Percentiles rank a stretch among this genome's conserved stretches.
Evolutionary conservation across 352 stramenopile species (phyloP).

Genomic region (Phytophthora nicotianae): DNA sequence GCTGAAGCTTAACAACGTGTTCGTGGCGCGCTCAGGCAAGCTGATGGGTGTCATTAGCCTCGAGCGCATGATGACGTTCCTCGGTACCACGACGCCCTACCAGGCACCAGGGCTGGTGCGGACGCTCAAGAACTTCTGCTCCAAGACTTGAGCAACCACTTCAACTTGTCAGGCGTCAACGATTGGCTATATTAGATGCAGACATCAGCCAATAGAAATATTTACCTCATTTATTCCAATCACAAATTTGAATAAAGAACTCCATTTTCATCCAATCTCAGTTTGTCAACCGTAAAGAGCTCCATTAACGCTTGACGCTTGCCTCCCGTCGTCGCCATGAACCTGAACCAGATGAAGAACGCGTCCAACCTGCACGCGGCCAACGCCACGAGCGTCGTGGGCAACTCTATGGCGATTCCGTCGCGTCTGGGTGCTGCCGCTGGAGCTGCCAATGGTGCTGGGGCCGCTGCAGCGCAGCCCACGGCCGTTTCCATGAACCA

Average conservation of each 20-base stretch:
- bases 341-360: constrained; percentile 50
- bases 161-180: constrained; percentile 4
- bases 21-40: constrained; percentile 78
- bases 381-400: constrained; percentile 81
- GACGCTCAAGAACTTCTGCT: constrained; percentile 46
- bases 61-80: constrained; percentile 79
- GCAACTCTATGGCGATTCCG: constrained; percentile 79
- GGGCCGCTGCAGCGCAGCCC: constrained; percentile 30
- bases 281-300: neutral
- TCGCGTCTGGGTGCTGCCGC: constrained; percentile 43
- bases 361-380: constrained; percentile 79
- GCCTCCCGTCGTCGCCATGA: constrained; percentile 27
- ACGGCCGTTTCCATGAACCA: constrained; percentile 35
- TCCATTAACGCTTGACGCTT: constrained; percentile 9
- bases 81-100: constrained; percentile 73
- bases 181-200: neutral
- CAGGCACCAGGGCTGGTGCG: constrained; percentile 54
- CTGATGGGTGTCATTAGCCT: constrained; percentile 84
- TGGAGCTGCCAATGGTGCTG: constrained; percentile 36
- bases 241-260: neutral
- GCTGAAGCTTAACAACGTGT: constrained; percentile 90
- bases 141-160: constrained; percentile 13
- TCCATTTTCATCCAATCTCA: constrained; percentile 1
- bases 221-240: neutral
- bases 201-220: constrained; percentile 1